phyloP scores from a whole-genome alignment of 2,329 filamentous ascomycete genomes.

The Pezicula neosporulosa region DNA sequence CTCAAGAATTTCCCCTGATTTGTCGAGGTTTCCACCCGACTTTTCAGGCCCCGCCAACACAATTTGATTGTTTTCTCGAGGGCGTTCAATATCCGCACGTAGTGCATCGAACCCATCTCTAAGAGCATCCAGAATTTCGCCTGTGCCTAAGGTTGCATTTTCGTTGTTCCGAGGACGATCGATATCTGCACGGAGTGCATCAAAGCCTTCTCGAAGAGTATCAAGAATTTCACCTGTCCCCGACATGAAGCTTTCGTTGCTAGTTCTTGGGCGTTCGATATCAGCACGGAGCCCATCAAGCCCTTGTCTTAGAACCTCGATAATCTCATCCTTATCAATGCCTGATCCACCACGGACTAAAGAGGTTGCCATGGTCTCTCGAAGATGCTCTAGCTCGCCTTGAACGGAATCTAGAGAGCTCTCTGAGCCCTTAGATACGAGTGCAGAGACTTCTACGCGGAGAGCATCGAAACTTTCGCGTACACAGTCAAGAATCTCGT shows the following conservation, averaged over 20 bases:
- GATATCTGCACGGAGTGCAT: slow-evolving; percentile 71
- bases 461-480: slow-evolving; percentile 62
- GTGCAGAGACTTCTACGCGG: slow-evolving; percentile 62
- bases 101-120: slow-evolving; percentile 83
- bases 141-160: slow-evolving; percentile 40
- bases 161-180: slow-evolving; percentile 35
- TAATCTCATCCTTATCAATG: slow-evolving; percentile 61
- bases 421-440: slow-evolving; percentile 48
- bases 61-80: slow-evolving; percentile 12
- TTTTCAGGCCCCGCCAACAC: too few relatives aligned
- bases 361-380: slow-evolving; percentile 51
- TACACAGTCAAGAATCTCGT: slow-evolving; percentile 73
- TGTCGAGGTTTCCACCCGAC: too few relatives aligned
- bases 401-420: slow-evolving; percentile 50
- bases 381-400: slow-evolving; percentile 58
- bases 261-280: slow-evolving; percentile 47
- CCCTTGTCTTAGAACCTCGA: slow-evolving; percentile 60
- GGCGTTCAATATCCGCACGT: slow-evolving; percentile 66
- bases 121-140: slow-evolving; percentile 65
- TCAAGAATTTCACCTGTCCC: slow-evolving; percentile 72
- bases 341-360: slow-evolving; percentile 42
- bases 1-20: too few relatives aligned
- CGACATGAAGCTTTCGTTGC: slow-evolving; percentile 14
- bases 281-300: slow-evolving; percentile 74
- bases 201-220: slow-evolving; percentile 63